Conservation (phyloP, 345 rosid genomes). For the Ceriops tagal region DNA sequence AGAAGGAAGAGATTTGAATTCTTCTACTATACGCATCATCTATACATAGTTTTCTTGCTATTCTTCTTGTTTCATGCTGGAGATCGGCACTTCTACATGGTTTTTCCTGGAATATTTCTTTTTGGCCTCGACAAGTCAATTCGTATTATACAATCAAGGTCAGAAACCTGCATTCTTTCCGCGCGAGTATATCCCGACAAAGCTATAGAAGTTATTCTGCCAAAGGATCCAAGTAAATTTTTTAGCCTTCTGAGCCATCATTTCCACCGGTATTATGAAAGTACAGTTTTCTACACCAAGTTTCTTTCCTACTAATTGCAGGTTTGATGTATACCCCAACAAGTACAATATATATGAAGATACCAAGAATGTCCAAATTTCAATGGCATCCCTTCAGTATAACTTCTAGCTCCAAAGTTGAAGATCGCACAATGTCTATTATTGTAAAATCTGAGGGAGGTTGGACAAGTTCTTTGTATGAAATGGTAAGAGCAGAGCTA, state of each 20-base stretch:
- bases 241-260: not conserved
- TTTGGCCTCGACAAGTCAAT: slow-evolving; percentile 72
- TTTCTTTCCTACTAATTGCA: slow-evolving; percentile 27
- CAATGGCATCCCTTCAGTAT: slow-evolving; percentile 90
- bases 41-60: slow-evolving; percentile 58
- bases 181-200: slow-evolving; percentile 55
- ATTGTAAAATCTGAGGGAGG: slow-evolving; percentile 56
- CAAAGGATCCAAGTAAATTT: slow-evolving; percentile 60
- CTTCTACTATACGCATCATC: slow-evolving; percentile 75
- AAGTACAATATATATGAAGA: slow-evolving; percentile 62
- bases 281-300: not conserved
- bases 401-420: slow-evolving; percentile 58
- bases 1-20: slow-evolving; percentile 68
- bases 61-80: slow-evolving; percentile 83
- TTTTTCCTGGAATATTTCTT: slow-evolving; percentile 71
- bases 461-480: slow-evolving; percentile 64
- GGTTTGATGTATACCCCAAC: slow-evolving; percentile 64
- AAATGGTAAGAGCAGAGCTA: slow-evolving; percentile 39
- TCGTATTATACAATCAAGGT: slow-evolving; percentile 63
- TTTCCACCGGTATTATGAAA: not conserved
- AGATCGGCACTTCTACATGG: slow-evolving; percentile 73
- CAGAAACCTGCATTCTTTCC: slow-evolving; percentile 46
- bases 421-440: slow-evolving; percentile 49
- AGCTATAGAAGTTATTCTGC: slow-evolving; percentile 59
- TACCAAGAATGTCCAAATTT: slow-evolving; percentile 53